These are phyloP conservation scores for Alternaria gansuensis DNA, from an alignment of 2,329 filamentous ascomycete species.

Conservation along the genomic window DNA sequence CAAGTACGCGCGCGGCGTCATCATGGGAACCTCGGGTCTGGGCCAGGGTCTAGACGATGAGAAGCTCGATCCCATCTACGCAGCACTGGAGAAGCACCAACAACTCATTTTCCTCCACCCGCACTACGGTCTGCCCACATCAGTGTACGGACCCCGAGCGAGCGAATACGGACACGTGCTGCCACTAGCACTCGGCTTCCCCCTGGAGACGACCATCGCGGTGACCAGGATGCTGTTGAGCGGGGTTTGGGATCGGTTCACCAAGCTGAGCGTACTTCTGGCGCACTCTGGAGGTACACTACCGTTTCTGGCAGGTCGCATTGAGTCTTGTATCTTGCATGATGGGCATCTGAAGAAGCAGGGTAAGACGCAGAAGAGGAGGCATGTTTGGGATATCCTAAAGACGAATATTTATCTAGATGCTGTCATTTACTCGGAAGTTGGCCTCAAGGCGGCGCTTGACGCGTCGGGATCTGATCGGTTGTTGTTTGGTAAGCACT, in stretches of 20 bases:
- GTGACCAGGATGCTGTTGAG: constrained; percentile 87
- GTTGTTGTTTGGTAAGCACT: constrained; percentile 72
- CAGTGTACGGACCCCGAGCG: constrained; percentile 78
- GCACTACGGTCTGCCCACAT: constrained; percentile 85
- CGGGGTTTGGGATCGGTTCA: constrained; percentile 82
- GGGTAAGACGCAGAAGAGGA: constrained; percentile 66
- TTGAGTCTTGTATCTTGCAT: constrained; percentile 87
- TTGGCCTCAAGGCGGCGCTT: constrained; percentile 75
- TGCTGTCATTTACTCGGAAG: constrained; percentile 82
- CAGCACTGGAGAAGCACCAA: constrained; percentile 69
- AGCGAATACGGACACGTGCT: constrained; percentile 87
- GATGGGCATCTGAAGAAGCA: constrained; percentile 76
- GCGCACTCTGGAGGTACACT: constrained; percentile 90
- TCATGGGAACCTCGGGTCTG: constrained; percentile 84
- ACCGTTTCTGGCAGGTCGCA: constrained; percentile 85
- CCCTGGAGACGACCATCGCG: constrained; percentile 91
- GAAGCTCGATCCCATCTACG: constrained; percentile 74
- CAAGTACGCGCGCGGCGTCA: constrained; percentile 79
- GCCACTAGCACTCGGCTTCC: constrained; percentile 85
- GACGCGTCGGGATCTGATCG: constrained; percentile 72
- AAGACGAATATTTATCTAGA: constrained; percentile 86
- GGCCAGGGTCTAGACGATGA: constrained; percentile 83
- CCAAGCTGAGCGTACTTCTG: constrained; percentile 74
- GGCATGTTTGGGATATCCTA: constrained; percentile 70
- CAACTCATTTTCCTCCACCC: constrained; percentile 86